phyloP scores from a whole-genome alignment of 768 basidiomycete species.

The Pleurotus tuber-regium region DNA sequence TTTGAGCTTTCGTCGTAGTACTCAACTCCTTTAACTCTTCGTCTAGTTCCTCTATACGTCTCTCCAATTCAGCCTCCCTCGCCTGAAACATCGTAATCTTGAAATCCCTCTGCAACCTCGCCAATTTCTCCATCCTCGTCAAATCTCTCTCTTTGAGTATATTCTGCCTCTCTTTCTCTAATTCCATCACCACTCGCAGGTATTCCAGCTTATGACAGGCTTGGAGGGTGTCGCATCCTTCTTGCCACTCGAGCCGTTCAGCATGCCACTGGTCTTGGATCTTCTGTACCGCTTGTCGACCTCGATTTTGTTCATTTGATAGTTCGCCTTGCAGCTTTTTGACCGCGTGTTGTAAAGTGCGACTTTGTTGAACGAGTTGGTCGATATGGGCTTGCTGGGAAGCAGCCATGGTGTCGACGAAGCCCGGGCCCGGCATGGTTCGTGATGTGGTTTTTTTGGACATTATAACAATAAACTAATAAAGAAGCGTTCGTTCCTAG shows the following conservation, averaged over 20 bases:
- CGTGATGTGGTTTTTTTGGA: slow-evolving; percentile 15
- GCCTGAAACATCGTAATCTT: slow-evolving; percentile 67
- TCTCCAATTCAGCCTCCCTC: slow-evolving; percentile 58
- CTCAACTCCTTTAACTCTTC: slow-evolving; percentile 35
- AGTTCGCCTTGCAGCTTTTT: slow-evolving; percentile 53
- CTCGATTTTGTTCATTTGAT: slow-evolving; percentile 37
- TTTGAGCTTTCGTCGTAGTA: slow-evolving; percentile 9
- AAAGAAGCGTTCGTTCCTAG: too few species aligned
- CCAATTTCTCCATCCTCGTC: slow-evolving; percentile 54
- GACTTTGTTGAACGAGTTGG: slow-evolving; percentile 69
- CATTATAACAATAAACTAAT: too few species aligned
- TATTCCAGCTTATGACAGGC: slow-evolving; percentile 65
- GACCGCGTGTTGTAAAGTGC: slow-evolving; percentile 59
- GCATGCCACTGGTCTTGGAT: slow-evolving; percentile 48
- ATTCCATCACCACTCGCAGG: slow-evolving; percentile 47
- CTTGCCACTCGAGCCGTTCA: slow-evolving; percentile 58
- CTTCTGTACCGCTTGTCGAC: slow-evolving; percentile 37
- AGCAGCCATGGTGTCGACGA: slow-evolving; percentile 42
- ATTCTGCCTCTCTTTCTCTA: slow-evolving; percentile 53
- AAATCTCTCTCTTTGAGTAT: slow-evolving; percentile 55
- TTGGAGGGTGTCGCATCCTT: slow-evolving; percentile 61
- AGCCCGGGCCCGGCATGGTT: slow-evolving; percentile 20
- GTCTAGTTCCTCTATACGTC: slow-evolving; percentile 49
- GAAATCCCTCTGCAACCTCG: slow-evolving; percentile 61
- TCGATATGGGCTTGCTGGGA: slow-evolving; percentile 68